phyloP scores from a whole-genome alignment of 1,139 yeast species.

The Saccharomycopsis hybrid region DNA sequence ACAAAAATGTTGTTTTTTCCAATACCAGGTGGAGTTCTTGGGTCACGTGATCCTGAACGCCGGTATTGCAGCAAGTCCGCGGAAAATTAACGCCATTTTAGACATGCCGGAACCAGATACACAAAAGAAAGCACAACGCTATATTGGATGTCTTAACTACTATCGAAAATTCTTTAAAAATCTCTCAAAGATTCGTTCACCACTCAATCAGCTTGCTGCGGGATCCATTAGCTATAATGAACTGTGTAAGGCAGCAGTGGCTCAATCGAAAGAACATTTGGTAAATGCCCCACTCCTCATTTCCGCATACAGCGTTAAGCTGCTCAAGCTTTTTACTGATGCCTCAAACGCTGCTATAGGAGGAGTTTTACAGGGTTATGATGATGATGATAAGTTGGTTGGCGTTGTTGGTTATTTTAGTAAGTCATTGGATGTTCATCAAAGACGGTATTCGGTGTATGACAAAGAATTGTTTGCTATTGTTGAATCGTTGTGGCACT shows the following conservation, averaged over 20 bases:
- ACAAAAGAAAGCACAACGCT: background rate
- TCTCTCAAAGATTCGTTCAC: background rate
- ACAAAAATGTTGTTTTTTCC: background rate
- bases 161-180: background rate
- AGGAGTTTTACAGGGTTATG: background rate
- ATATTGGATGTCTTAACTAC: background rate
- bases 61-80: background rate
- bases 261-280: background rate
- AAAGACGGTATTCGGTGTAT: background rate
- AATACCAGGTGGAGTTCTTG: background rate
- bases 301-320: background rate
- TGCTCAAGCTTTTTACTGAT: background rate
- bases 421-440: background rate
- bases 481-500: background rate
- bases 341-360: background rate
- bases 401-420: background rate
- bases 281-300: background rate
- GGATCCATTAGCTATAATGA: background rate
- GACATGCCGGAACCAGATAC: background rate
- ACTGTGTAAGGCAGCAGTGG: background rate
- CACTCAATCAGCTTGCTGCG: background rate
- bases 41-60: background rate
- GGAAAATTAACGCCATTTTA: background rate
- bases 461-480: background rate
- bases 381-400: background rate